These are phyloP conservation scores for Russula virescens DNA, from an alignment of 768 basidiomycete genomes.

Conservation along the genomic window DNA sequence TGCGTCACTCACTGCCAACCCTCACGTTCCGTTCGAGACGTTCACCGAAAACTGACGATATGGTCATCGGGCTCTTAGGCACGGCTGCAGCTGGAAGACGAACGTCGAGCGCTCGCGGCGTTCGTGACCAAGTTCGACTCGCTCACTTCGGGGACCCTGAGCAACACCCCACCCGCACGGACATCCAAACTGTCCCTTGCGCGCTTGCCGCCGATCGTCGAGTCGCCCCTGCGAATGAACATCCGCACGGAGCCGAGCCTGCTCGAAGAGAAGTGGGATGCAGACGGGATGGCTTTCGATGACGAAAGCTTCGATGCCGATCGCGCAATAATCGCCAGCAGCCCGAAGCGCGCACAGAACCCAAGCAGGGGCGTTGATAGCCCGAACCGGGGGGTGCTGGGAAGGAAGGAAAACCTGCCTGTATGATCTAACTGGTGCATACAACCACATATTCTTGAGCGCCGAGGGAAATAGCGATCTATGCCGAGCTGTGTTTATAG, in stretches of 20 bases:
- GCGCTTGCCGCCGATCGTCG: conserved; percentile 30
- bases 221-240: conserved; percentile 51
- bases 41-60: not conserved
- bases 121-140: conserved; percentile 83
- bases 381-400: conserved; percentile 37
- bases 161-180: conserved; percentile 26
- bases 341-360: conserved; percentile 27
- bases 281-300: conserved; percentile 17
- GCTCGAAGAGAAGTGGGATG: conserved; percentile 35
- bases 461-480: not conserved
- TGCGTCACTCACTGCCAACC: conserved; percentile 20
- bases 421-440: conserved; percentile 9
- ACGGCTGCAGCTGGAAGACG: conserved; percentile 64
- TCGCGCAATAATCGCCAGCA: conserved; percentile 22
- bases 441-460: not conserved
- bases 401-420: conserved; percentile 46
- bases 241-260: conserved; percentile 31
- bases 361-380: conserved; percentile 33
- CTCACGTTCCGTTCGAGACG: no score
- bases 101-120: conserved; percentile 68
- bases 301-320: conserved; percentile 33
- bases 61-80: conserved; percentile 32
- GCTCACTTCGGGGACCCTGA: conserved; percentile 42
- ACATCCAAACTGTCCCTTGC: conserved; percentile 27
- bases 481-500: not conserved